Conservation (phyloP, 2,329 filamentous ascomycete species). For the Rugonectria rugulosa region DNA sequence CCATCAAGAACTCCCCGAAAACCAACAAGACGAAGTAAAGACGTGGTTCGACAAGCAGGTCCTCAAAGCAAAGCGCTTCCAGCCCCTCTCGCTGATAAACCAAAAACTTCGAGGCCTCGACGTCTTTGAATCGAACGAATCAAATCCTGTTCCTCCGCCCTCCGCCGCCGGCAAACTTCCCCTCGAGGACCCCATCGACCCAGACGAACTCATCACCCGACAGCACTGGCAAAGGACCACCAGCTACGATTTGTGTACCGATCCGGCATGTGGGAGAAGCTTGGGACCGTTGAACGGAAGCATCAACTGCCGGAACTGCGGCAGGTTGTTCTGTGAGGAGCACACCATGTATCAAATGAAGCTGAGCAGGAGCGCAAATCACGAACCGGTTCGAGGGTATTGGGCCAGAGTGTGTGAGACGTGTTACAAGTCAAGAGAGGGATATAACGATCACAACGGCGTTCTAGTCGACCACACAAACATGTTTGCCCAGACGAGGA, state of each 20-base stretch:
- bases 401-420: constrained; percentile 98
- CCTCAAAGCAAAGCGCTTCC: constrained; percentile 90
- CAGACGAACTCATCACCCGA: constrained; percentile 88
- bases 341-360: constrained; percentile 99
- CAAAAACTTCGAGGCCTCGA: constrained; percentile 93
- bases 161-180: constrained; percentile 48
- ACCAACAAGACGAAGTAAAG: constrained; percentile 92
- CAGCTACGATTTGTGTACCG: constrained; percentile 81
- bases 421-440: constrained; percentile 96
- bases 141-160: constrained; percentile 49
- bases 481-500: constrained; percentile 74
- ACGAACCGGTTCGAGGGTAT: constrained; percentile 87
- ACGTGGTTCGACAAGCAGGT: constrained; percentile 98
- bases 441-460: constrained; percentile 90
- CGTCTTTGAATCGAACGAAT: constrained; percentile 92
- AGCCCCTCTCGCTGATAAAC: constrained; percentile 88
- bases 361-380: constrained; percentile 84
- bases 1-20: constrained; percentile 87
- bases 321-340: constrained; percentile 92
- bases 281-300: constrained; percentile 81
- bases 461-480: constrained; percentile 74
- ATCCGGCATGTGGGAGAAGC: constrained; percentile 83
- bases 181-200: constrained; percentile 65
- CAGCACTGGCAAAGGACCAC: constrained; percentile 87
- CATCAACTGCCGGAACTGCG: constrained; percentile 94